phyloP scores from a whole-genome alignment of 805 yeast genomes.

The Brettanomyces naardenensis region DNA sequence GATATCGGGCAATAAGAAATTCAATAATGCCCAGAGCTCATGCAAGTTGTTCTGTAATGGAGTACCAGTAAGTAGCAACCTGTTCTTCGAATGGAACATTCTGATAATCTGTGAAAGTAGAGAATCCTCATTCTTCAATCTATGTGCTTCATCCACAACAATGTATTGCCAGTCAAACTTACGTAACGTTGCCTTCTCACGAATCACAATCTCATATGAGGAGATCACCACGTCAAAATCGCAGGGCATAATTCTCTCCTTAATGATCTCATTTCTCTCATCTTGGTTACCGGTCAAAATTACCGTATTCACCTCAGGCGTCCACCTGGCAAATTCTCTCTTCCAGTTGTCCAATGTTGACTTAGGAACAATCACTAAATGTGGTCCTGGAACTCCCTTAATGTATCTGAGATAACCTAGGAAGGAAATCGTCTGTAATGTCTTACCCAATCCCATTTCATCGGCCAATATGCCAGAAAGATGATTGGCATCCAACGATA shows the following conservation, averaged over 20 bases:
- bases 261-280: slow-evolving; percentile 47
- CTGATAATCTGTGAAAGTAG: slow-evolving; percentile 67
- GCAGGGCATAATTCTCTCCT: slow-evolving; percentile 42
- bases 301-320: slow-evolving; percentile 67
- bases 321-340: slow-evolving; percentile 71
- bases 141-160: slow-evolving; percentile 75
- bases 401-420: slow-evolving; percentile 63
- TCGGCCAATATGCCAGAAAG: slow-evolving; percentile 75
- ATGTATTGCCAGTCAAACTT: slow-evolving; percentile 74
- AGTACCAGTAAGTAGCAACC: slow-evolving; percentile 73
- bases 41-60: slow-evolving; percentile 75
- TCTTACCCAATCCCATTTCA: slow-evolving; percentile 83
- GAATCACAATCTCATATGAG: slow-evolving; percentile 70
- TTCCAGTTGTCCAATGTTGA: slow-evolving; percentile 78
- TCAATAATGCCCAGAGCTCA: slow-evolving; percentile 75
- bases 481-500: slow-evolving; percentile 57
- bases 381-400: slow-evolving; percentile 59
- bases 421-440: slow-evolving; percentile 71
- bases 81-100: slow-evolving; percentile 59
- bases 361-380: slow-evolving; percentile 69
- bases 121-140: slow-evolving; percentile 73
- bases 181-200: slow-evolving; percentile 58
- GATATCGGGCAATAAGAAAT: slow-evolving; percentile 71
- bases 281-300: slow-evolving; percentile 72
- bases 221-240: slow-evolving; percentile 67